A percentile compares a stretch with the other conserved stretches of the same genome.
phyloP scores from a whole-genome alignment of 179 eudicot species.

The Nepenthes alata region DNA sequence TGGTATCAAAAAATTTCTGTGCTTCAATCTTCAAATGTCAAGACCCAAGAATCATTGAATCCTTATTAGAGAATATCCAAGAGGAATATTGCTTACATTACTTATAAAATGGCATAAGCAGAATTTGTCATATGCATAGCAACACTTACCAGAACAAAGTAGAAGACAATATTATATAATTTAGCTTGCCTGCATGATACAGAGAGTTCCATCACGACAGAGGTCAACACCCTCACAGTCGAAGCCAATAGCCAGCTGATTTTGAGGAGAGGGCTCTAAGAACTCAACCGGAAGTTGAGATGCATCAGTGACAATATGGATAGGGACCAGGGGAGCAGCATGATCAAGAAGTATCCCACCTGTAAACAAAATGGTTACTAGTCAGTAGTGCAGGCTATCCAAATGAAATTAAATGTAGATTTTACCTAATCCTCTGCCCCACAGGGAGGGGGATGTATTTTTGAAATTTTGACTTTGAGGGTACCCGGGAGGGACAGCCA shows the following conservation, averaged over 20 bases:
- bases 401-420: no score
- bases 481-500: no score
- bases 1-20: no score
- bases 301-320: slow-evolving; percentile 62
- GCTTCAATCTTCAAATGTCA: no score
- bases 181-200: slow-evolving; percentile 73
- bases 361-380: slow-evolving; percentile 12
- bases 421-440: no score
- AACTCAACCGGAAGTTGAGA: slow-evolving; percentile 81
- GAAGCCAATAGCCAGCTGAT: slow-evolving; percentile 62
- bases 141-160: background rate
- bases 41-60: no score
- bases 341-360: slow-evolving; percentile 33
- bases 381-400: background rate
- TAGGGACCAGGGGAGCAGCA: slow-evolving; percentile 46
- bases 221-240: slow-evolving; percentile 98
- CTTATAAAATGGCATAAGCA: background rate
- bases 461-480: no score
- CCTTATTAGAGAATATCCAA: no score
- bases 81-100: background rate
- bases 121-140: background rate
- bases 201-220: slow-evolving; percentile 73
- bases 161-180: background rate
- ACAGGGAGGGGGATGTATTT: no score
- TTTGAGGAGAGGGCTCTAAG: slow-evolving; percentile 53